These are phyloP conservation scores for Euphorbia tirucalli DNA, from an alignment of 345 rosid species.

Conservation along the genomic window DNA sequence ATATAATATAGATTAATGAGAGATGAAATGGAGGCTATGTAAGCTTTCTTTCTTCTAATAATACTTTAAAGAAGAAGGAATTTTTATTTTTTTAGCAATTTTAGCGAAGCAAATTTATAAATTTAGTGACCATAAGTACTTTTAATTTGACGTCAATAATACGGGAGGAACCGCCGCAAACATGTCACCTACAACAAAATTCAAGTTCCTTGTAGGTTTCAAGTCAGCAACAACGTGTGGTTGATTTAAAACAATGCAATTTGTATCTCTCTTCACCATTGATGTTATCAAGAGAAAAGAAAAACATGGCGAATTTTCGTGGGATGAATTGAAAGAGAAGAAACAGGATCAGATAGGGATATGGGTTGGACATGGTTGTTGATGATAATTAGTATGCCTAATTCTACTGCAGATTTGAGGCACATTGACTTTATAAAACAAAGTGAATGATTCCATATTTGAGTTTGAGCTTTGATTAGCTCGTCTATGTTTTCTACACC, in stretches of 20 bases:
- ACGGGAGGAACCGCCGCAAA: conserved; percentile 25
- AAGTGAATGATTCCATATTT: conserved; percentile 20
- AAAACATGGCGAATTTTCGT: neutral
- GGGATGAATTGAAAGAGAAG: conserved; percentile 20
- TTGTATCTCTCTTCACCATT: conserved; percentile 1
- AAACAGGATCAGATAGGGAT: conserved; percentile 16
- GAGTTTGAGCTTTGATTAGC: conserved; percentile 30
- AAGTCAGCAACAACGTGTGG: conserved; percentile 20
- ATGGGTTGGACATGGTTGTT: conserved; percentile 35
- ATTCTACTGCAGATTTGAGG: conserved; percentile 34
- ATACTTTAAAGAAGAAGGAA: too few relatives aligned
- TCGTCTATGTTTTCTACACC: conserved; percentile 6
- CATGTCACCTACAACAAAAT: conserved; percentile 23
- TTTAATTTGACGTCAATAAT: too few relatives aligned
- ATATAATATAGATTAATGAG: too few relatives aligned
- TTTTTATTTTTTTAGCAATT: too few relatives aligned
- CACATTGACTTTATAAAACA: conserved; percentile 27
- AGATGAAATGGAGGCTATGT: too few relatives aligned
- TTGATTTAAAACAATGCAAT: conserved; percentile 20
- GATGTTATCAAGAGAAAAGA: neutral
- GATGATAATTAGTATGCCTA: conserved; percentile 40
- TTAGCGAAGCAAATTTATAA: too few relatives aligned
- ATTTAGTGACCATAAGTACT: too few relatives aligned
- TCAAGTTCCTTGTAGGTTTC: conserved; percentile 9
- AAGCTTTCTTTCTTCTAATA: too few relatives aligned